Percentiles rank a stretch among this genome's conserved stretches.
Evolutionary conservation across 805 yeast species (phyloP).

Genomic region (Metschnikowia sp.): DNA sequence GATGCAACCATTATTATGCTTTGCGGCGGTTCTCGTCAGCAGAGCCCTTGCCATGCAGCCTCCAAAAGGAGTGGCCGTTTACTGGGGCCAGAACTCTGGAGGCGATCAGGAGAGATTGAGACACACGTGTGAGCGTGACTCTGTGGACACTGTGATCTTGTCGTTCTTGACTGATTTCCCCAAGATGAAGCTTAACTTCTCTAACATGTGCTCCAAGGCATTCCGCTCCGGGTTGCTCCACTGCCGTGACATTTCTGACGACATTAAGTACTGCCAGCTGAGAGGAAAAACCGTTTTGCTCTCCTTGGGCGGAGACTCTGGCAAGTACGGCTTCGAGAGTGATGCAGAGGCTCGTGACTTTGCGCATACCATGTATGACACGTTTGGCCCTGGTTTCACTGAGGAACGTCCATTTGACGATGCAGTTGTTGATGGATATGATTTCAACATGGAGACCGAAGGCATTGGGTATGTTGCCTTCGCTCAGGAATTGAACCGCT

Average conservation of each 20-base stretch:
- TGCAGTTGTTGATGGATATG: constrained; percentile 68
- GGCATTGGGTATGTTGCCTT: constrained; percentile 27
- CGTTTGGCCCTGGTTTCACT: constrained; percentile 35
- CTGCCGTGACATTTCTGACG: constrained; percentile 12
- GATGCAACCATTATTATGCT: not conserved
- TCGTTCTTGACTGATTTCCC: constrained; percentile 71
- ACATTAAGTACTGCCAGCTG: constrained; percentile 14
- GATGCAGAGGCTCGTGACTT: constrained; percentile 55
- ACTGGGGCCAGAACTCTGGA: constrained; percentile 82
- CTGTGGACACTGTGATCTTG: constrained; percentile 68
- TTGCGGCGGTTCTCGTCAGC: not conserved
- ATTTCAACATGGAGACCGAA: constrained; percentile 59
- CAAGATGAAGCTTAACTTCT: constrained; percentile 44
- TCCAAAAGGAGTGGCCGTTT: constrained; percentile 56
- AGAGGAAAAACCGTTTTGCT: constrained; percentile 13
- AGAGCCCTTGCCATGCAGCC: not conserved
- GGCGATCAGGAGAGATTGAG: constrained; percentile 42
- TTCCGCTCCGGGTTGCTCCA: constrained; percentile 40
- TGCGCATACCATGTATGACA: constrained; percentile 42
- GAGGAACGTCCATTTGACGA: constrained; percentile 29
- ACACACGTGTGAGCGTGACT: constrained; percentile 60
- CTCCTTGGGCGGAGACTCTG: constrained; percentile 51
- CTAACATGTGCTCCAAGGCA: constrained; percentile 43
- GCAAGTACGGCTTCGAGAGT: constrained; percentile 50
- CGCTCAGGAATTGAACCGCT: constrained; percentile 25